These are phyloP conservation scores for Catenaria anguillulae DNA, from an alignment of 371 early-diverging fungal genomes.

Conservation along the genomic window DNA sequence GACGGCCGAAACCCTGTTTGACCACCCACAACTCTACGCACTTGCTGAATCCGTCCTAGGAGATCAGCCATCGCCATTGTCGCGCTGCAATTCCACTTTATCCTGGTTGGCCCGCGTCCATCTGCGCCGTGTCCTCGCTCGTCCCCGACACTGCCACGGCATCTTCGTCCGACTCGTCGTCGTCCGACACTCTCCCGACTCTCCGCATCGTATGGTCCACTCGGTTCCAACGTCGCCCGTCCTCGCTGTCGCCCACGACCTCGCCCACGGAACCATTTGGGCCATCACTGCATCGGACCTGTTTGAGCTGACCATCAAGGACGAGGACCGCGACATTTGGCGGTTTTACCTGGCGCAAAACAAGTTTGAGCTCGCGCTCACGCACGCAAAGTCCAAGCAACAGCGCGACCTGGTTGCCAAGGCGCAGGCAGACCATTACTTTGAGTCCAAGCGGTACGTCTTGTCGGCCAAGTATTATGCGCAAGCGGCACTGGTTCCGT, in stretches of 20 bases:
- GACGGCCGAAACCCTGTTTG: not conserved
- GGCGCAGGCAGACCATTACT: slow-evolving; percentile 74
- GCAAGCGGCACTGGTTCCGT: slow-evolving; percentile 47
- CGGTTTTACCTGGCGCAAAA: slow-evolving; percentile 56
- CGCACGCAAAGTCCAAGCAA: slow-evolving; percentile 29
- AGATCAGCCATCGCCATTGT: not conserved
- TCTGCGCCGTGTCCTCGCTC: not conserved
- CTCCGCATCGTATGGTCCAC: not conserved
- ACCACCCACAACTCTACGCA: not conserved
- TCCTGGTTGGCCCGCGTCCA: not conserved
- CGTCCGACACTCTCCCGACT: not conserved
- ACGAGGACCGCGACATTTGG: slow-evolving; percentile 90
- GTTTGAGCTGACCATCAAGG: slow-evolving; percentile 67
- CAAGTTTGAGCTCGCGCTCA: slow-evolving; percentile 55
- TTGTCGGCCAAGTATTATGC: slow-evolving; percentile 76
- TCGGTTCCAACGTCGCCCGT: slow-evolving; percentile 28
- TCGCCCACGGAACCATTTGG: slow-evolving; percentile 72
- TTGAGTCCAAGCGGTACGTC: slow-evolving; percentile 48
- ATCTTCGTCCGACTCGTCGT: not conserved
- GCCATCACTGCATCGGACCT: slow-evolving; percentile 57
- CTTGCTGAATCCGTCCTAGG: not conserved
- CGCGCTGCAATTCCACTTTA: not conserved
- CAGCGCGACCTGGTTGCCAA: slow-evolving; percentile 62
- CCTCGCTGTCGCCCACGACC: slow-evolving; percentile 53
- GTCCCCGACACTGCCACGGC: not conserved